A percentile compares a stretch with the other conserved stretches of the same genome.
Conservation (phyloP, 495 filamentous ascomycete genomes). For the Daldinia childiae region DNA sequence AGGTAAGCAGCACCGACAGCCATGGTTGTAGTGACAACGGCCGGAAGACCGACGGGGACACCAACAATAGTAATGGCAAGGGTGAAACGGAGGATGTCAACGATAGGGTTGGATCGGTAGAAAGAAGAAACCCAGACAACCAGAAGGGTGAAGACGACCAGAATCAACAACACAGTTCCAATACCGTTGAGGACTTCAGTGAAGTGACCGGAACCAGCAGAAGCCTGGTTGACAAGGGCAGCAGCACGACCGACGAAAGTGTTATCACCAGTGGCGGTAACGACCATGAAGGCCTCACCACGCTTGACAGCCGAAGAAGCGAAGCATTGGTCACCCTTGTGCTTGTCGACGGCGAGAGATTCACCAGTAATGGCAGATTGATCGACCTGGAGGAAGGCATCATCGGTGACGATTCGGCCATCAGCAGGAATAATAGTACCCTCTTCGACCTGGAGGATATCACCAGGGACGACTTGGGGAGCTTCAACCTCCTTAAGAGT, state of each 20-base stretch:
- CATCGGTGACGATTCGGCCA: constrained; percentile 80
- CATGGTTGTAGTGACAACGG: constrained; percentile 96
- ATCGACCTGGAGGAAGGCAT: constrained; percentile 86
- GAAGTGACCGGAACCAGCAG: constrained; percentile 80
- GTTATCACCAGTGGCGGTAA: constrained; percentile 83
- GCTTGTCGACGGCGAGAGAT: constrained; percentile 90
- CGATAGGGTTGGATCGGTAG: constrained; percentile 82
- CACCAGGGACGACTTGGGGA: constrained; percentile 84
- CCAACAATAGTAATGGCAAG: constrained; percentile 89
- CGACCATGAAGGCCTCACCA: constrained; percentile 82
- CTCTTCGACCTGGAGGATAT: constrained; percentile 89
- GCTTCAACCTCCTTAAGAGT: constrained; percentile 75
- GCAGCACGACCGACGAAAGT: constrained; percentile 92
- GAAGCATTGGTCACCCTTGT: constrained; percentile 79
- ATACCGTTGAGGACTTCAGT: constrained; percentile 88
- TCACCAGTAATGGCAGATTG: constrained; percentile 93
- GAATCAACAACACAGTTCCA: constrained; percentile 79
- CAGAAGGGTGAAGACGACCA: constrained; percentile 82
- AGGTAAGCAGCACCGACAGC: constrained; percentile 94
- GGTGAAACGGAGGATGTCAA: constrained; percentile 82
- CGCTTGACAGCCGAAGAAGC: constrained; percentile 90
- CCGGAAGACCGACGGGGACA: constrained; percentile 95
- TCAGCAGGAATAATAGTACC: constrained; percentile 92
- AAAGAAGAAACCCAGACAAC: constrained; percentile 87
- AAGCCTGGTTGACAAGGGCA: constrained; percentile 80